Conservation (phyloP, 2,329 filamentous ascomycete genomes). For the Paracamarosporium sp. region DNA sequence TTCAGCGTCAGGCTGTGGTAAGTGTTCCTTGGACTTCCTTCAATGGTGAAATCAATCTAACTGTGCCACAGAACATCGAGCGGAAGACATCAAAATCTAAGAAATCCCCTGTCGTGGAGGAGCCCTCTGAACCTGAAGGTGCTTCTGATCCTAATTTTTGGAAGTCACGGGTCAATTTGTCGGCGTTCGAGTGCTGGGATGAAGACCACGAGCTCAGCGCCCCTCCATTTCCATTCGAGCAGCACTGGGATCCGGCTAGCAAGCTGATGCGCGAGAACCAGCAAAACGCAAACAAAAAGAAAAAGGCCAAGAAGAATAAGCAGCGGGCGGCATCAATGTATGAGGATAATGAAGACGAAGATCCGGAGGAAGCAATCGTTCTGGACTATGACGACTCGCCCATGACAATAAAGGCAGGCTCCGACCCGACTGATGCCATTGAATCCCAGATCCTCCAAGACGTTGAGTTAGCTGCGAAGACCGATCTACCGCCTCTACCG, state of each 20-base stretch:
- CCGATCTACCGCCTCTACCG: slow-evolving; percentile 71
- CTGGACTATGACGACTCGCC: slow-evolving; percentile 43
- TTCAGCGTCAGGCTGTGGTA: slow-evolving; percentile 33
- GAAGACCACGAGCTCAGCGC: slow-evolving; percentile 64
- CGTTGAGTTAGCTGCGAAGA: slow-evolving; percentile 53
- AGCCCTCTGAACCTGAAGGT: slow-evolving; percentile 29
- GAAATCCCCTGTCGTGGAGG: slow-evolving; percentile 19
- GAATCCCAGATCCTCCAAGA: slow-evolving; percentile 46
- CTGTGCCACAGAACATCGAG: slow-evolving; percentile 10
- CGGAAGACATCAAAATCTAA: slow-evolving; percentile 28
- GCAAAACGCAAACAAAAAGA: slow-evolving; percentile 64
- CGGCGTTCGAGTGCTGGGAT: slow-evolving; percentile 84
- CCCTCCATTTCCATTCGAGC: slow-evolving; percentile 88
- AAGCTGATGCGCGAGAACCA: slow-evolving; percentile 53
- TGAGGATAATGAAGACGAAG: slow-evolving; percentile 50
- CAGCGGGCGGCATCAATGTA: slow-evolving; percentile 43
- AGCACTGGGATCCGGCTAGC: slow-evolving; percentile 86
- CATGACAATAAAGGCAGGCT: slow-evolving; percentile 25
- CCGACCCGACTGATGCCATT: slow-evolving; percentile 28
- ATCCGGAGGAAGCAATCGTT: slow-evolving; percentile 32
- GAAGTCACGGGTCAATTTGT: slow-evolving; percentile 75
- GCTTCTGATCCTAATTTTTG: slow-evolving; percentile 67
- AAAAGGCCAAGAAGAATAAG: slow-evolving; percentile 50
- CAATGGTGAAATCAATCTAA: background rate
- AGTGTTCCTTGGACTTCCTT: background rate